A percentile compares a stretch with the other conserved stretches of the same genome.
Evolutionary conservation across 163 green algal species (phyloP).

Genomic region (Scenedesmus sp.): DNA sequence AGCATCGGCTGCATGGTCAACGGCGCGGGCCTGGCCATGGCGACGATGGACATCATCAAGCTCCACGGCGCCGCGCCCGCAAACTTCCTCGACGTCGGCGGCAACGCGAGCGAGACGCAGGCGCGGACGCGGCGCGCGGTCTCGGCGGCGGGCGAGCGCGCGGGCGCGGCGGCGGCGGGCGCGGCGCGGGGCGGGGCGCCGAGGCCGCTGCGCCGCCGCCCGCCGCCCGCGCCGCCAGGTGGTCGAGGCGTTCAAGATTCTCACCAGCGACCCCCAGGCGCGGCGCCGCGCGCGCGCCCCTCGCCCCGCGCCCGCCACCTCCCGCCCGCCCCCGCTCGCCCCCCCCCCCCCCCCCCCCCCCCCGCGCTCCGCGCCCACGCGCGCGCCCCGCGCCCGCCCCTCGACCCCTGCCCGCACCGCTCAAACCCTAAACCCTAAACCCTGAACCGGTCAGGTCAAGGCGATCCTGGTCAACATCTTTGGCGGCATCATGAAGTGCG

Average conservation of each 20-base stretch:
- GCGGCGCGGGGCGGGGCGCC: too few species aligned
- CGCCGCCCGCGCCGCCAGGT: constrained; percentile 61
- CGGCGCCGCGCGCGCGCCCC: too few species aligned
- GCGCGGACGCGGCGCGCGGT: constrained; percentile 49
- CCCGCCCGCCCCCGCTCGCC: too few species aligned
- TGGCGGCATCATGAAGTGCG: constrained; percentile 99
- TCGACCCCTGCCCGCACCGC: too few species aligned
- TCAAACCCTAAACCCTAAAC: too few species aligned
- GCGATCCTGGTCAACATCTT: constrained; percentile 99
- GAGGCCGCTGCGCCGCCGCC: not conserved
- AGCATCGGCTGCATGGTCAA: constrained; percentile 99
- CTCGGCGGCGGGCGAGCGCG: too few species aligned
- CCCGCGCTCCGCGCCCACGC: too few species aligned
- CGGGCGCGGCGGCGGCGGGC: not conserved
- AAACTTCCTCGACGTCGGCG: constrained; percentile 99
- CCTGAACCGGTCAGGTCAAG: too few species aligned
- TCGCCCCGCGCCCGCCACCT: too few species aligned
- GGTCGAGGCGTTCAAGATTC: constrained; percentile 96
- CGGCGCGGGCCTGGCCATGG: constrained; percentile 95
- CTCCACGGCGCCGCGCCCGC: constrained; percentile 91
- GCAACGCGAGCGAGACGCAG: constrained; percentile 92
- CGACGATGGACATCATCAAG: constrained; percentile 99
- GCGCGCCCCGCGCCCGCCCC: too few species aligned
- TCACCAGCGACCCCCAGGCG: constrained; percentile 91
- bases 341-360: too few species aligned